Evolutionary conservation across 1,284 basidiomycete genomes (phyloP).

Genomic region (Pyrrhoderma lamaoense): DNA sequence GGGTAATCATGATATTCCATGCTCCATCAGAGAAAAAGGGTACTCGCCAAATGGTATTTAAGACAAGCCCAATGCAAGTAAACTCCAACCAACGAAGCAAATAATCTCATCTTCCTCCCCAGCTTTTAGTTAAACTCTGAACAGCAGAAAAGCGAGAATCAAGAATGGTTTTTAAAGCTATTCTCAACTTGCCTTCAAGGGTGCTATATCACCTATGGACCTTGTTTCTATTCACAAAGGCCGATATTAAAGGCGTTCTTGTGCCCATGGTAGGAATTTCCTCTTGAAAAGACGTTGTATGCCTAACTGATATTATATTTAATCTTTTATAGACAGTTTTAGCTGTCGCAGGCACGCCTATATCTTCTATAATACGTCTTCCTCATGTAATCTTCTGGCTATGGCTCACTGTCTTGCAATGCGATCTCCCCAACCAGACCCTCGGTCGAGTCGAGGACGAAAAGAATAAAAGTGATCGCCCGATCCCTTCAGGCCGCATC

Average conservation of each 20-base stretch:
- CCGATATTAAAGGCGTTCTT: slow-evolving; percentile 16
- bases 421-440: slow-evolving; percentile 37
- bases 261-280: slow-evolving; percentile 14
- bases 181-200: background rate
- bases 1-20: too few relatives aligned
- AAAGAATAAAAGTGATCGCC: slow-evolving; percentile 38
- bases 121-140: too few relatives aligned
- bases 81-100: too few relatives aligned
- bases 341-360: slow-evolving; percentile 28
- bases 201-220: slow-evolving; percentile 16
- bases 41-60: too few relatives aligned
- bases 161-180: background rate
- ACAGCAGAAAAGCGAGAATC: too few relatives aligned
- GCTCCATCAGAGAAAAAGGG: too few relatives aligned
- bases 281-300: background rate
- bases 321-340: slow-evolving; percentile 29
- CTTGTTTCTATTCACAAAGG: slow-evolving; percentile 16
- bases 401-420: slow-evolving; percentile 37
- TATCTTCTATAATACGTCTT: slow-evolving; percentile 21
- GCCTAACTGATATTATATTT: background rate
- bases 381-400: slow-evolving; percentile 32
- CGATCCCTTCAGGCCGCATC: slow-evolving; percentile 36
- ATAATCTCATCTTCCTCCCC: too few relatives aligned
- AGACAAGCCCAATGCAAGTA: too few relatives aligned
- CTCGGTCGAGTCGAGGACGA: slow-evolving; percentile 34